These are phyloP conservation scores for Mychonastes homosphaera DNA, from an alignment of 139 green algal genomes.

Conservation along the genomic window DNA sequence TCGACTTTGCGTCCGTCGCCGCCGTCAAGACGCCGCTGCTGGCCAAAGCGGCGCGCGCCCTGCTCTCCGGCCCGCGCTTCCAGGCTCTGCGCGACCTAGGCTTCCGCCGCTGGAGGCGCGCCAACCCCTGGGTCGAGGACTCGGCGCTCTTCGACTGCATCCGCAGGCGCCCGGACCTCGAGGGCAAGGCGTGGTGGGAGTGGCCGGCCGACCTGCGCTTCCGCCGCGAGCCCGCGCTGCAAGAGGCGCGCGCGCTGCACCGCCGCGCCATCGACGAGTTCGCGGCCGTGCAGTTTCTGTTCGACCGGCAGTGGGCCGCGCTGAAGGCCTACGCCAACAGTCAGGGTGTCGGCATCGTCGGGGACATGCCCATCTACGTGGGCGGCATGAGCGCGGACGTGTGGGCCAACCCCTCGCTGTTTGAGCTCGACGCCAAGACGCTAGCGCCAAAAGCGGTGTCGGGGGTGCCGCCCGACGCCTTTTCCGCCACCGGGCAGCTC, in stretches of 20 bases:
- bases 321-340: conserved; percentile 80
- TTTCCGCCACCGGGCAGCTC: conserved; percentile 88
- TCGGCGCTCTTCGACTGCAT: conserved; percentile 75
- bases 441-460: conserved; percentile 38
- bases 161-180: conserved; percentile 31
- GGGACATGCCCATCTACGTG: conserved; percentile 99
- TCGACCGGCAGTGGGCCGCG: conserved; percentile 84
- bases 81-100: conserved; percentile 26
- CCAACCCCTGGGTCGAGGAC: conserved; percentile 82
- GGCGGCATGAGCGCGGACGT: conserved; percentile 87
- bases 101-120: conserved; percentile 27
- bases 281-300: conserved; percentile 87
- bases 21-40: conserved; percentile 61
- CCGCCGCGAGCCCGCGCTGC: conserved; percentile 26
- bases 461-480: conserved; percentile 92
- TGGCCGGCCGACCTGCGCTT: conserved; percentile 67
- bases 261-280: conserved; percentile 71
- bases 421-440: conserved; percentile 36
- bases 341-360: conserved; percentile 74
- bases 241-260: conserved; percentile 37
- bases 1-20: conserved; percentile 37
- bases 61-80: conserved; percentile 36
- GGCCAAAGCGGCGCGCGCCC: conserved; percentile 43
- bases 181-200: conserved; percentile 77
- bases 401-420: conserved; percentile 73